These are phyloP conservation scores for Guadua angustifolia DNA, from an alignment of 176 grass and related monocot species.

Conservation along the genomic window DNA sequence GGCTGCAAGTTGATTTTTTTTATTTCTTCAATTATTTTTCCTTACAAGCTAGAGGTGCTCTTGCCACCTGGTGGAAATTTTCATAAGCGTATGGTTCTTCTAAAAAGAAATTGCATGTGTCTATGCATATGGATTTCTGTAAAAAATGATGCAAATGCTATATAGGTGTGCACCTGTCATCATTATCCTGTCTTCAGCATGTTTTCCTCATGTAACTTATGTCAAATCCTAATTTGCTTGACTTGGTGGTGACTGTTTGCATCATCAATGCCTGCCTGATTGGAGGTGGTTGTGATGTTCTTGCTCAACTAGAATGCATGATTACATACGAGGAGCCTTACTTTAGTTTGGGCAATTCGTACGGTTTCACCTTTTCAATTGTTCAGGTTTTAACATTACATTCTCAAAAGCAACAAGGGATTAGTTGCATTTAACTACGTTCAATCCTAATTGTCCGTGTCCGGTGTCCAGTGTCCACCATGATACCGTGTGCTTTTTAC, in stretches of 20 bases:
- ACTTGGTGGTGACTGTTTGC: constrained; percentile 15
- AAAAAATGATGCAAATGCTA: neutral
- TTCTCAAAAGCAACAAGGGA: neutral
- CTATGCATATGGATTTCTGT: neutral
- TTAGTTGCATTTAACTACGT: neutral
- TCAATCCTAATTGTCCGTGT: no score
- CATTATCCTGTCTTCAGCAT: neutral
- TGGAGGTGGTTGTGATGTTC: constrained; percentile 39
- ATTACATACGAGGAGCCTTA: constrained; percentile 26
- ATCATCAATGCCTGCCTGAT: neutral
- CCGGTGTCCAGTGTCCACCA: no score
- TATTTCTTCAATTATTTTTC: neutral
- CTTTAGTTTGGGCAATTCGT: neutral
- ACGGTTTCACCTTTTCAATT: neutral
- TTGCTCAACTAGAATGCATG: constrained; percentile 36
- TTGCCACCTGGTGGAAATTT: neutral
- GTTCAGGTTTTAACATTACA: neutral
- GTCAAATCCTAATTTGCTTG: neutral
- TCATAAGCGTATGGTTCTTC: neutral
- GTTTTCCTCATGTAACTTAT: neutral
- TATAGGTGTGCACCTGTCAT: neutral
- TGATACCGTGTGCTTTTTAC: neutral
- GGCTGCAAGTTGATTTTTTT: neutral
- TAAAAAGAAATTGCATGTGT: neutral
- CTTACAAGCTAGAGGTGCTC: neutral